phyloP scores from a whole-genome alignment of 805 yeast species.

The Yueomyces sinensis region DNA sequence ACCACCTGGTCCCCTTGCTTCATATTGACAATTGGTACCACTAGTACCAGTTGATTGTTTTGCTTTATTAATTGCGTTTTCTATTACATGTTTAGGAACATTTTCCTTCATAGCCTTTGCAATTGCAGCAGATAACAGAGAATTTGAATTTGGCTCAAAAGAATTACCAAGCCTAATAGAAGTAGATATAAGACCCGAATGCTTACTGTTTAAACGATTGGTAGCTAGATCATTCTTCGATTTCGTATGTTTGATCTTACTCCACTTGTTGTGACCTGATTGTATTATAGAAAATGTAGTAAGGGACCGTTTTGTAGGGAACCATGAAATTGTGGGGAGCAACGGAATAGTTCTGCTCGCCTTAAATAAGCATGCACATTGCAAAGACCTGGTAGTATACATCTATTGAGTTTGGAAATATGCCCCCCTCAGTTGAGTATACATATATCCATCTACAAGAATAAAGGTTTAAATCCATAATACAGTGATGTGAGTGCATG shows the following conservation, averaged over 20 bases:
- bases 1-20: slow-evolving; percentile 89
- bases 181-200: slow-evolving; percentile 60
- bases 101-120: slow-evolving; percentile 66
- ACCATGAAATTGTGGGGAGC: too few relatives aligned
- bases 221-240: slow-evolving; percentile 81
- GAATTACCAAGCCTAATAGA: slow-evolving; percentile 55
- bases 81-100: slow-evolving; percentile 75
- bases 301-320: too few relatives aligned
- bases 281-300: not conserved
- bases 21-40: slow-evolving; percentile 53
- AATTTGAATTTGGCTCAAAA: slow-evolving; percentile 44
- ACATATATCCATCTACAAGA: too few relatives aligned
- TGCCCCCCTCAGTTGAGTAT: too few relatives aligned
- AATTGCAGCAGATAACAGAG: slow-evolving; percentile 53
- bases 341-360: too few relatives aligned
- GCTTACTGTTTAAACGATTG: slow-evolving; percentile 53
- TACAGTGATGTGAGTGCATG: too few relatives aligned
- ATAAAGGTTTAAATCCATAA: too few relatives aligned
- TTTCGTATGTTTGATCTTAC: slow-evolving; percentile 85
- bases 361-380: too few relatives aligned
- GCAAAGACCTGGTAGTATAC: too few relatives aligned
- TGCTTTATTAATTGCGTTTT: slow-evolving; percentile 77
- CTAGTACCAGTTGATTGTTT: slow-evolving; percentile 41
- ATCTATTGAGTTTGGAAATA: too few relatives aligned
- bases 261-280: slow-evolving; percentile 90